Base-by-base conservation (phyloP, 2,329 filamentous ascomycete genomes). In the Paracamarosporium sp. region DNA sequence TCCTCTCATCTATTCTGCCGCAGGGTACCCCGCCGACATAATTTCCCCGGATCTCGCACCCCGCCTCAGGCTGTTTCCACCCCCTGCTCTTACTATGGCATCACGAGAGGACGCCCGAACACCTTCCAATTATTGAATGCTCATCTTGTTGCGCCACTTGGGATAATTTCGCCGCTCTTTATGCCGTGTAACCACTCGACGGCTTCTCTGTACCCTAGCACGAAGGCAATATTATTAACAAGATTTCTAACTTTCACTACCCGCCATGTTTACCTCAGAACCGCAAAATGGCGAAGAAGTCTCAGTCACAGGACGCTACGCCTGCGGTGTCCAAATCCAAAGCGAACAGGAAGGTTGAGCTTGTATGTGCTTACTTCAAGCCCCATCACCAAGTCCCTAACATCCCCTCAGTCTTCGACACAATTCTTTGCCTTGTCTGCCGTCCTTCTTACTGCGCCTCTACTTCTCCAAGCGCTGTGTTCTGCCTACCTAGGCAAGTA, bases 11-110 rank as follows among this genome's bases (percentile, higher is more conserved):
- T n/a, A 22, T 20, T 22, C 5, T 22, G n/a, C 36, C n/a, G 50
- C 57, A 54, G 50, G 46, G 51, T 52, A 52, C 55, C 58, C 58
- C 55, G 33, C 58, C 35, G 43, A 13, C 25, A 41, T 55, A 52
- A 55, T 57, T 57, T 52, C 44, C 57, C 45, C 40, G 41, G 50
- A 46, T 52, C 54, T 33, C 15, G 11, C 17, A 31, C 45, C 44
- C 45, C 44, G 35, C 33, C 20, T 22, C 44, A 55, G 53, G 44
- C 53, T 55, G 46, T 55, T 50, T 24, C 15, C 5, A 50, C n/a
- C 36, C n/a, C 56, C 25, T 24, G 35, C 17, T 17, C 12, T 12
- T 13, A 53, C 43, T 53, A 56, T 56, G 57, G 53, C 47, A 44
- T 30, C n/a, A 15, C 8, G n/a, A 12, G 3, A 13, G 15, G 15